Evolutionary conservation across 768 basidiomycete genomes (phyloP), one percentile per base, ranked within the genome.

Genomic region (Trametes meyenii): DNA sequence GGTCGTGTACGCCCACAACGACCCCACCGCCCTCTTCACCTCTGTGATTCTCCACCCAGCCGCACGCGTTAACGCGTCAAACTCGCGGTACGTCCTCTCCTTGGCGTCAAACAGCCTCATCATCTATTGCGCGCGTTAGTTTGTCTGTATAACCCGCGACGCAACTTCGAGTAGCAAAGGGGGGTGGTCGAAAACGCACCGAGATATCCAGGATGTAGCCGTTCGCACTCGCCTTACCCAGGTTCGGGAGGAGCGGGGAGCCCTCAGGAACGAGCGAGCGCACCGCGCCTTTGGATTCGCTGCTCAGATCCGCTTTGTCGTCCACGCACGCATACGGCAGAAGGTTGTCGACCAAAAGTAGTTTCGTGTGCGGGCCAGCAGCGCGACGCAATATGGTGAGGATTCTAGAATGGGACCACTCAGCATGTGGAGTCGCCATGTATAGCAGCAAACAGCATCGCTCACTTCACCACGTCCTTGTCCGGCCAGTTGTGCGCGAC

Each of bases 71-170:
- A 88, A 72, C 2, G 78, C 74, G 13, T 83, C 79, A 42, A 82
- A 78, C 70, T 89, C 86, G 52, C 83, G 79, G 10, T 88, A 74
- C 0, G 87, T 89, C 5, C 87, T 79, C 66, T 89, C 87, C 66
- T 87, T 83, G 7, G 82, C 79, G 61, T 88, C 86, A 68, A 88
- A 84, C 50, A 78, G 77, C 12, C 79, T 78, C 71, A 85, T 83
- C 87, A 89, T 89, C 87, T 88, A 57, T 35, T 10, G 19, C 17
- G 17, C 16, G 8, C 23, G 13, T 5, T 3, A 8, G 29, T 33
- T 8, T 3, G 29, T 33, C 29, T n/a, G n/a, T n/a, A n/a, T n/a
- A n/a, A n/a, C n/a, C n/a, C n/a, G n/a, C n/a, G n/a, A n/a, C n/a
- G n/a, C n/a, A n/a, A n/a, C n/a, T n/a, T n/a, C n/a, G n/a, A n/a